A percentile compares a stretch with the other conserved stretches of the same genome.
Evolutionary conservation across 1,284 basidiomycete genomes (phyloP).

Genomic region (Calocybe gambosa): DNA sequence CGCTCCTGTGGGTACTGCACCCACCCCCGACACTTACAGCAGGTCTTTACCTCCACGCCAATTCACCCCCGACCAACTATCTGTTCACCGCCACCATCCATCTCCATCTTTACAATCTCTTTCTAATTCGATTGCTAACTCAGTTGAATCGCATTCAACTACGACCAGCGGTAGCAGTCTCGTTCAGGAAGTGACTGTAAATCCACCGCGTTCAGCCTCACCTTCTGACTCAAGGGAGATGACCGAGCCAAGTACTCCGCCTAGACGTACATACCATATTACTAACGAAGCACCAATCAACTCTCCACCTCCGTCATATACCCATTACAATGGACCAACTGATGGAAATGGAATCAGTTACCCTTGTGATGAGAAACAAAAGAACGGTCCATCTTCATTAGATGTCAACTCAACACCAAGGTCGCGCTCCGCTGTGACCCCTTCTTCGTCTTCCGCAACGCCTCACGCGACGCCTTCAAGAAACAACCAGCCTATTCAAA

Average conservation of each 20-base stretch:
- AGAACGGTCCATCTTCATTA: conserved; percentile 11
- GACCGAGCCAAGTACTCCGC: conserved; percentile 24
- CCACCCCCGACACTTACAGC: conserved; percentile 3
- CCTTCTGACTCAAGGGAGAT: conserved; percentile 1
- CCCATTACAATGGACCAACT: conserved; percentile 14
- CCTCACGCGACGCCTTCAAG: conserved; percentile 7
- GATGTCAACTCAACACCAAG: conserved; percentile 3
- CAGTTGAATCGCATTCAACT: conserved; percentile 10
- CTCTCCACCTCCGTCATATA: conserved; percentile 43
- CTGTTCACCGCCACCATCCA: conserved; percentile 10
- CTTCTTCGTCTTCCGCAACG: not conserved
- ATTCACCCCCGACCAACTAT: conserved; percentile 8
- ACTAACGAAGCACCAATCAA: conserved; percentile 28
- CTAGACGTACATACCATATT: conserved; percentile 31
- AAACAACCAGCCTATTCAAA: conserved; percentile 7
- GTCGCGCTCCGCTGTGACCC: not conserved
- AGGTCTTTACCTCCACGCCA: conserved; percentile 5
- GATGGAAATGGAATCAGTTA: conserved; percentile 9
- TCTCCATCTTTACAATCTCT: conserved; percentile 12
- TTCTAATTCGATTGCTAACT: conserved; percentile 10
- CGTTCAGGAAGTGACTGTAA: conserved; percentile 8
- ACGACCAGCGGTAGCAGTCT: conserved; percentile 7
- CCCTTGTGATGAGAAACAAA: conserved; percentile 8
- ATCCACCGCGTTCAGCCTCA: not conserved
- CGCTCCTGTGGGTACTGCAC: conserved; percentile 7